Conservation (phyloP, 768 basidiomycete species). For the Calocybe indica region DNA sequence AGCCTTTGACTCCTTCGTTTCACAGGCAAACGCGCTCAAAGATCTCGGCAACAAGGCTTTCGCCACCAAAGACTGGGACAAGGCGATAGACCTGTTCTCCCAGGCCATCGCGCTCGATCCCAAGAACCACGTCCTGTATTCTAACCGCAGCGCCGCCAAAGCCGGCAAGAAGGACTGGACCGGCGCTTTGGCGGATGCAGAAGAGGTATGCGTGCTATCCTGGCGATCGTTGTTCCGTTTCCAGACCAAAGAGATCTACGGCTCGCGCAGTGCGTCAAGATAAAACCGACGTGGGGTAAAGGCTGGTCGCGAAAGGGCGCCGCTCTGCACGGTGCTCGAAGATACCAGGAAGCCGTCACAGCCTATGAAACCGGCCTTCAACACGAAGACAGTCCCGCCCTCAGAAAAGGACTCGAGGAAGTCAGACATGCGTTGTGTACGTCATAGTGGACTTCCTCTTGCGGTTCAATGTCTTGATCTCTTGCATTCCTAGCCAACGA, state of each 20-base stretch:
- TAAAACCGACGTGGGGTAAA: constrained; percentile 82
- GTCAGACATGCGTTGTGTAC: constrained; percentile 81
- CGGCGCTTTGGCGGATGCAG: constrained; percentile 81
- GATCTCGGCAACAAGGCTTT: constrained; percentile 96
- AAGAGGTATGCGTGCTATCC: constrained; percentile 53
- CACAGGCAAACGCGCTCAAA: constrained; percentile 60
- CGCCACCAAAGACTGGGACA: constrained; percentile 86
- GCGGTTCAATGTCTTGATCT: neutral
- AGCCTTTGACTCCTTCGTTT: neutral
- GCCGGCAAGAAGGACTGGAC: constrained; percentile 78
- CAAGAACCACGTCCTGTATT: constrained; percentile 83
- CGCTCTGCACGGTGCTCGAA: constrained; percentile 77
- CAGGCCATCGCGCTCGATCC: constrained; percentile 82
- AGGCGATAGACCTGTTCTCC: constrained; percentile 76
- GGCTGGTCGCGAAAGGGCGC: constrained; percentile 91
- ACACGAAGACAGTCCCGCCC: constrained; percentile 74
- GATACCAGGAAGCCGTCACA: constrained; percentile 78
- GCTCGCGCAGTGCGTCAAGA: constrained; percentile 59
- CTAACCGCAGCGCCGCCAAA: constrained; percentile 88
- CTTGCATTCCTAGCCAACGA: neutral
- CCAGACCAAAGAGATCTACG: constrained; percentile 8
- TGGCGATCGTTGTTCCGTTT: neutral
- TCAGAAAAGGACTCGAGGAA: constrained; percentile 85
- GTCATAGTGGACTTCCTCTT: constrained; percentile 6
- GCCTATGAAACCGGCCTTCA: constrained; percentile 81